A percentile compares a stretch with the other conserved stretches of the same genome.
These are phyloP conservation scores for Elongisporangium prolatum DNA, from an alignment of 352 stramenopile species.

Conservation along the genomic window DNA sequence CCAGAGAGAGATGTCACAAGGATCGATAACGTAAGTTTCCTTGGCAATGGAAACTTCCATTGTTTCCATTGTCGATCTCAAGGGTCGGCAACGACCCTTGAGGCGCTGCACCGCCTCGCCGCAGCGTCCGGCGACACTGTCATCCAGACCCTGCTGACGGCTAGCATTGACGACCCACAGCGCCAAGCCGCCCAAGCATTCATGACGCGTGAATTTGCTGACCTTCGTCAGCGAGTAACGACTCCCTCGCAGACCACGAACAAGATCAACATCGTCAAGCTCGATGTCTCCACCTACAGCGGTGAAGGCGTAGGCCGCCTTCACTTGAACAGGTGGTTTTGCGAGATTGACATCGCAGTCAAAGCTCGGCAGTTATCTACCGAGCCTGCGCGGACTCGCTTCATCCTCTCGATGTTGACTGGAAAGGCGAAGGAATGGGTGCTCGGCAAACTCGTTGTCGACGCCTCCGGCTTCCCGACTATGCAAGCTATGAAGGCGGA, in stretches of 20 bases:
- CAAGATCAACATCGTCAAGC: conserved; percentile 17
- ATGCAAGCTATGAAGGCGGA: conserved; percentile 3
- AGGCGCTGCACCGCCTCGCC: conserved; percentile 5
- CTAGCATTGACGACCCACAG: conserved; percentile 2
- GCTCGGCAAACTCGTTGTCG: conserved; percentile 9
- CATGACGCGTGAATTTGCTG: conserved; percentile 11
- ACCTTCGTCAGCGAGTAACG: conserved; percentile 8
- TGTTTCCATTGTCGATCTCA: too few species aligned
- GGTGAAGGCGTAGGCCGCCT: conserved; percentile 6
- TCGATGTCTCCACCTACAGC: conserved; percentile 23
- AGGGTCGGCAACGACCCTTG: too few species aligned
- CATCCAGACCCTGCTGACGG: conserved; percentile 3
- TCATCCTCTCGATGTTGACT: conserved; percentile 9
- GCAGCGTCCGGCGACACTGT: conserved; percentile 5
- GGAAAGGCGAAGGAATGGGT: conserved; percentile 12
- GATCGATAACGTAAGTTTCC: too few species aligned
- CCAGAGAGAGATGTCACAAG: too few species aligned
- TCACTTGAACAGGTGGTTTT: conserved; percentile 16
- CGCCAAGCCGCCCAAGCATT: conserved; percentile 4
- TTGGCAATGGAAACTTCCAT: too few species aligned
- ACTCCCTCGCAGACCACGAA: conserved; percentile 10
- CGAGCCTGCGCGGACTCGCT: conserved; percentile 2
- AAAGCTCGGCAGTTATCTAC: conserved; percentile 14
- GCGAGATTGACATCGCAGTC: conserved; percentile 14
- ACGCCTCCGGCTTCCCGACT: conserved; percentile 8